A percentile compares a stretch with the other conserved stretches of the same genome.
Conservation (phyloP, 176 grass and related monocot species). For the Coix lacrymajobi region DNA sequence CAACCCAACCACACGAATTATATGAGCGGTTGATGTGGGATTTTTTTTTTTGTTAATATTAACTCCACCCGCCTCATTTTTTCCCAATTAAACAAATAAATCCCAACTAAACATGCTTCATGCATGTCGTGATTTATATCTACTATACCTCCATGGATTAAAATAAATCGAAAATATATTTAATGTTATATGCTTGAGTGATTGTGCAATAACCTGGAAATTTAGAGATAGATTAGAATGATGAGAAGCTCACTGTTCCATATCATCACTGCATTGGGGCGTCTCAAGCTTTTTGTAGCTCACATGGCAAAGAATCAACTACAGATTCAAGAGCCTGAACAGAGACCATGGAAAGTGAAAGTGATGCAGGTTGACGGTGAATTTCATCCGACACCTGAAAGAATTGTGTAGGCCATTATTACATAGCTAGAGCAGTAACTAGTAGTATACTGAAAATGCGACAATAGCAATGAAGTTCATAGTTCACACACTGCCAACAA, state of each 20-base stretch:
- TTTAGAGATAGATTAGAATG: conserved; percentile 7
- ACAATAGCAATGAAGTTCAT: conserved; percentile 10
- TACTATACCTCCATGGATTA: too few relatives aligned
- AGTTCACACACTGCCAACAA: conserved; percentile 12
- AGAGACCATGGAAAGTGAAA: conserved; percentile 76
- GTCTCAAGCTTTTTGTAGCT: conserved; percentile 61
- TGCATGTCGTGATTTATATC: too few relatives aligned
- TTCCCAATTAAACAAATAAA: too few relatives aligned
- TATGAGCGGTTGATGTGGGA: neutral
- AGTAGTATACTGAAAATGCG: neutral
- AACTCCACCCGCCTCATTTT: too few relatives aligned
- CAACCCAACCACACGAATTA: neutral
- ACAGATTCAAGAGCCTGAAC: conserved; percentile 82
- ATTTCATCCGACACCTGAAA: conserved; percentile 98
- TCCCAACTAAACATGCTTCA: too few relatives aligned
- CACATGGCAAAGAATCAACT: conserved; percentile 80
- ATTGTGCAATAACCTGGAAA: too few relatives aligned
- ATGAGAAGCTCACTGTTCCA: conserved; percentile 76
- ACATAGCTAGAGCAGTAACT: conserved; percentile 29
- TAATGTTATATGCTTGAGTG: too few relatives aligned
- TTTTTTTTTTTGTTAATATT: too few relatives aligned
- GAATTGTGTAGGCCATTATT: conserved; percentile 15
- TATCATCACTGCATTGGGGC: conserved; percentile 56
- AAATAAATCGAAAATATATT: too few relatives aligned
- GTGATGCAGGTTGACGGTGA: conserved; percentile 70